Base-by-base conservation (phyloP, 345 rosid genomes). In the Camelina laxa region DNA sequence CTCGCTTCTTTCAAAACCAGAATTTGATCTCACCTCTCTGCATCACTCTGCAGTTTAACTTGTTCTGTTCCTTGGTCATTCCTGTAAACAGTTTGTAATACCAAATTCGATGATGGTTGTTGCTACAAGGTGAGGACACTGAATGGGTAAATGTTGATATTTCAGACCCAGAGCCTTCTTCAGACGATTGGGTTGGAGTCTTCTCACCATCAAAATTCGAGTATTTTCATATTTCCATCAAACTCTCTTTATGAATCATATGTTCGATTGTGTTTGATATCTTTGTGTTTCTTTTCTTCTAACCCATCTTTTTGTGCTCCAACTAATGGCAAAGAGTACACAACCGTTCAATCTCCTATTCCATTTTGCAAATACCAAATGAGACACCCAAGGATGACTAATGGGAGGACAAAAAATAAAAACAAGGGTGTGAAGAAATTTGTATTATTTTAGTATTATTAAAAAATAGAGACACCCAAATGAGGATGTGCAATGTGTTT, bases 121-220 rank as follows among this genome's bases (percentile, higher is more conserved):
- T 63, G 53, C 22, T 82, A 45, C 86, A 91, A 96, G 96, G 89
- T 48, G 90, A 87, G 80, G 90, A 88, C 79, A 85, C 89, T 41
- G 80, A 84, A 72, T 80, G 89, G 93, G 85, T 87, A 30, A 80
- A 80, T 45, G 89, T 88, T 74, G 59, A 69, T 51, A 62, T 88
- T 14, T 70, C 70, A 24, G 71, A 71, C 57, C 82, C 86, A 15
- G 62, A 76, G 19, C 88, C 97, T 31, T 72, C 82, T 22, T 59
- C 4, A 16, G 85, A 85, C 67, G 93, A 91, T 66, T 91, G 97
- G 93, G 80, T 91, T 58, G 93, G 93, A 73, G 91, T 89, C 31
- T 89, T 89, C 78, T 91, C 96, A 51, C 93, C 96, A 8, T 86
- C 85, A 21, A 85, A 82, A 61, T 88, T 91, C 79, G 74, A 88